Evolutionary conservation across 768 basidiomycete species (phyloP).

Genomic region (Amanita pseudoporphyria): DNA sequence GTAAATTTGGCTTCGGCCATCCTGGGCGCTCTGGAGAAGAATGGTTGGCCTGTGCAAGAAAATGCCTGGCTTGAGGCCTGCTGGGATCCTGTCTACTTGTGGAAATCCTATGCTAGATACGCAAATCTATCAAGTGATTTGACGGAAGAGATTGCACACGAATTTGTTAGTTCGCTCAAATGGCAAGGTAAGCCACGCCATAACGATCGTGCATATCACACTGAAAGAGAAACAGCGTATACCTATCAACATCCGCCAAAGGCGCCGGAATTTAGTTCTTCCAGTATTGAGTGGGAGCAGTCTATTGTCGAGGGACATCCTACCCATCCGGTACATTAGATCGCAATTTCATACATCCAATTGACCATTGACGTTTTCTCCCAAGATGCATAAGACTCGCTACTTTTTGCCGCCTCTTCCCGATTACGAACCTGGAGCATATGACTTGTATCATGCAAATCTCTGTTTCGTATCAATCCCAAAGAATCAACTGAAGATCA

Average conservation of each 20-base stretch:
- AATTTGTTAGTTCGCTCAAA: slow-evolving; percentile 39
- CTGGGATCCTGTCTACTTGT: slow-evolving; percentile 29
- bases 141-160: slow-evolving; percentile 31
- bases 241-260: slow-evolving; percentile 40
- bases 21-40: slow-evolving; percentile 10
- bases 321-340: slow-evolving; percentile 39
- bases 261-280: slow-evolving; percentile 32
- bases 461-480: slow-evolving; percentile 41
- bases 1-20: not conserved
- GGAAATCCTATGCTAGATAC: slow-evolving; percentile 31
- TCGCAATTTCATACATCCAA: not conserved
- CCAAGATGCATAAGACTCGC: slow-evolving; percentile 50
- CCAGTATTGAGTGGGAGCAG: slow-evolving; percentile 52
- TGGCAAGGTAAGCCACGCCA: slow-evolving; percentile 36
- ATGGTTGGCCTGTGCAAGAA: slow-evolving; percentile 19
- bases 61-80: slow-evolving; percentile 17
- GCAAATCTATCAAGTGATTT: slow-evolving; percentile 25
- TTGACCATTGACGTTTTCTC: not conserved
- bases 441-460: slow-evolving; percentile 39
- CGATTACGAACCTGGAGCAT: slow-evolving; percentile 33
- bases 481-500: slow-evolving; percentile 31
- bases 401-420: slow-evolving; percentile 40
- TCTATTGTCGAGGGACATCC: slow-evolving; percentile 54
- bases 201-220: not conserved
- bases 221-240: slow-evolving; percentile 20